Base-by-base conservation (phyloP, 2,329 filamentous ascomycete species). In the Zymoseptoria passerinii region DNA sequence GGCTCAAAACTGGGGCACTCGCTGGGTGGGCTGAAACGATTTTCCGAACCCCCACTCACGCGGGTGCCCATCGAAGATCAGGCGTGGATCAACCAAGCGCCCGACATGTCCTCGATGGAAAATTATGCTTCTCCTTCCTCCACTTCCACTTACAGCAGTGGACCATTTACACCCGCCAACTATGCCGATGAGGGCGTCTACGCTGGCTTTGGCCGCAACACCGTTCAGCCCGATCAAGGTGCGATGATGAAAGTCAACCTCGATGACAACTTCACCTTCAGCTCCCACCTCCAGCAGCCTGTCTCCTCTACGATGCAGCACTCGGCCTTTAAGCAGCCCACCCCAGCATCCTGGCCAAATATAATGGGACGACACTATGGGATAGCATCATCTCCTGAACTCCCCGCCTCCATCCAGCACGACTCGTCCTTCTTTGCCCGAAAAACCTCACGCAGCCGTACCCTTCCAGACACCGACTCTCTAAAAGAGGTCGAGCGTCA, bases 261-360 rank as follows among this genome's bases (percentile, higher is more conserved):
- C 52, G 91, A 90, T 78, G 89, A 88, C 80, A 87, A 87, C 75
- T 86, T 90, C 52, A 87, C 91, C 67, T 87, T 92, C 40, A 85
- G 87, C 68, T 85, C 19, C 29, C 44, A 16, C 10, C n/a, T 48
- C n/a, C 52, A 13, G 52, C 52, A 29, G 48, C 52, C 6, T 50
- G 5, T 16, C 7, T 13, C 35, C 13, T 44, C 35, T 7, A 16
- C 10, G 4, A 16, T 44, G 35, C 35, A 44, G 16, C 10, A 44
- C 7, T 4, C 35, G 5, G 35, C 5, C 13, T 5, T n/a, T 7
- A 3, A 44, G 13, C 35, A 13, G 10, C 35, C 2, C 35, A 4
- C 10, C 5, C 16, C n/a, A 2, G 16, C 35, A 16, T 44, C 35
- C 13, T 44, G 35, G 35, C 35, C 35, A 10, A 44, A 10, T 13